A percentile compares a stretch with the other conserved stretches of the same genome.
Evolutionary conservation across 768 basidiomycete genomes (phyloP).

Genomic region (Kwoniella newhampshirensis): DNA sequence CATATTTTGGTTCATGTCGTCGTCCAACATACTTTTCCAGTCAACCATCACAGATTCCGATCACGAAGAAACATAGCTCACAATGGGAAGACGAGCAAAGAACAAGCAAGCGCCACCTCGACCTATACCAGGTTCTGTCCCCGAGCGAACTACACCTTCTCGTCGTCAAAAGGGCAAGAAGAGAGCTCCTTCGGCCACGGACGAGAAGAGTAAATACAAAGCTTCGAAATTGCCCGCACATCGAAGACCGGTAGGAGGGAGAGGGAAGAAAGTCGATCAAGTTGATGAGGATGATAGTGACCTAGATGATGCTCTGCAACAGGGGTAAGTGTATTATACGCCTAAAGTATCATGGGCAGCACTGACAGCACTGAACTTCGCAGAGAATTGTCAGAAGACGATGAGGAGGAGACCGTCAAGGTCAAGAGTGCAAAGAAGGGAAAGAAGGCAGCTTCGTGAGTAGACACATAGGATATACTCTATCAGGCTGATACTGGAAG

Average conservation of each 20-base stretch:
- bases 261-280: conserved; percentile 38
- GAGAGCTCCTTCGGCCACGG: conserved; percentile 30
- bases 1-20: conserved; percentile 15
- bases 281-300: conserved; percentile 46
- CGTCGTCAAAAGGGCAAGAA: conserved; percentile 40
- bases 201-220: conserved; percentile 31
- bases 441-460: conserved; percentile 38
- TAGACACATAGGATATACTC: not conserved
- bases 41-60: no score
- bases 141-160: conserved; percentile 20
- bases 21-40: no score
- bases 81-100: conserved; percentile 50
- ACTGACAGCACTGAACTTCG: not conserved
- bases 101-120: conserved; percentile 48
- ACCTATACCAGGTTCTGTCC: conserved; percentile 44
- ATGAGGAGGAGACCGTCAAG: conserved; percentile 43
- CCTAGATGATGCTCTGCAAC: conserved; percentile 43
- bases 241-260: conserved; percentile 18
- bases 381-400: conserved; percentile 45
- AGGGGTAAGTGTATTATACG: conserved; percentile 32
- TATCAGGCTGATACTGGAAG: not conserved
- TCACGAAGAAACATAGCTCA: no score
- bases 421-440: conserved; percentile 41
- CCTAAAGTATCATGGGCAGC: not conserved
- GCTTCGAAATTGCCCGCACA: conserved; percentile 25